Evolutionary conservation across 345 rosid genomes (phyloP).

Genomic region (Eucalyptus polyanthemos): DNA sequence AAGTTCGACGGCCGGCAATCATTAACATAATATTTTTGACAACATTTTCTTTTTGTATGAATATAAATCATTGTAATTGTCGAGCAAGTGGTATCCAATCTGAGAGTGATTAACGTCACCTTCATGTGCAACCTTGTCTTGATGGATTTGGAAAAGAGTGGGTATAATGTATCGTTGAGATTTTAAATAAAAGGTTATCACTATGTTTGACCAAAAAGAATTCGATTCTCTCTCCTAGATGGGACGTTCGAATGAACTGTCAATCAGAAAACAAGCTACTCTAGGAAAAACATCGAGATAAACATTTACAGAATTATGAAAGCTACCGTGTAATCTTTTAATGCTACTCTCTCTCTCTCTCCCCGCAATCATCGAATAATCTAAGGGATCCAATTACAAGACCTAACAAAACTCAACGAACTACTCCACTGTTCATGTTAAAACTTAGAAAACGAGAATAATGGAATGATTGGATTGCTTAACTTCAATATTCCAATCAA

Average conservation of each 20-base stretch:
- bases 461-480: not conserved
- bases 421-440: not conserved
- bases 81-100: not conserved
- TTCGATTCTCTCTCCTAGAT: not conserved
- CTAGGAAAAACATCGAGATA: not conserved
- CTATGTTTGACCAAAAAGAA: no score
- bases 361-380: not conserved
- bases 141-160: not conserved
- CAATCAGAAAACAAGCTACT: not conserved
- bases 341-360: not conserved
- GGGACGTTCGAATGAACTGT: not conserved
- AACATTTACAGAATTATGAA: not conserved
- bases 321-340: not conserved
- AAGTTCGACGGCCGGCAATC: not conserved
- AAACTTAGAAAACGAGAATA: not conserved
- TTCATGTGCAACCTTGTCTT: not conserved
- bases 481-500: not conserved
- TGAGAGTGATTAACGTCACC: not conserved
- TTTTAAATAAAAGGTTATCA: no score
- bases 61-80: not conserved
- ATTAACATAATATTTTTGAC: not conserved
- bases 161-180: no score
- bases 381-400: not conserved
- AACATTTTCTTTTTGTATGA: not conserved
- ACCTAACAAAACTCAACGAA: not conserved